Evolutionary conservation across 2,329 filamentous ascomycete species (phyloP).

Genomic region (Coniochaeta hoffmannii): DNA sequence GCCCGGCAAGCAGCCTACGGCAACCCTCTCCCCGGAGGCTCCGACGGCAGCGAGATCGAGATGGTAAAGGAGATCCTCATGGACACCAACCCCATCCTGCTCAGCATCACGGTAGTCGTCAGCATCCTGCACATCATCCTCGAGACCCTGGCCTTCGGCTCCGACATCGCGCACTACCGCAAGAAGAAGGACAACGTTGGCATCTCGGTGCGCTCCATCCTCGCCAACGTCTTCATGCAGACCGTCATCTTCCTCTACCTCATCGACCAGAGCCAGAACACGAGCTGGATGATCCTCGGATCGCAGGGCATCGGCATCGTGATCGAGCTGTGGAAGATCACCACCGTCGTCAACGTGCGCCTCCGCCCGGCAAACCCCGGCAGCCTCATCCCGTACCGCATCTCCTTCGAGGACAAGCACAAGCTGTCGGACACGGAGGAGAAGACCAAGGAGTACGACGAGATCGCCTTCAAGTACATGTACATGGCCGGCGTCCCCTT

Average conservation of each 20-base stretch:
- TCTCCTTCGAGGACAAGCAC: conserved; percentile 94
- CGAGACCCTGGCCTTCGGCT: conserved; percentile 93
- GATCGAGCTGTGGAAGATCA: conserved; percentile 84
- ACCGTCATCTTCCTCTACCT: conserved; percentile 91
- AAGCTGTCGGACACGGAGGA: conserved; percentile 90
- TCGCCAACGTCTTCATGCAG: conserved; percentile 98
- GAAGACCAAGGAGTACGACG: conserved; percentile 97
- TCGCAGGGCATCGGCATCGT: conserved; percentile 77
- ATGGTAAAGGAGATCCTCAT: conserved; percentile 94
- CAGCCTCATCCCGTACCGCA: conserved; percentile 67
- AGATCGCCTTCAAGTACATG: conserved; percentile 96
- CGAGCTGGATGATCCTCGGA: conserved; percentile 97
- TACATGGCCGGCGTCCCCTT: conserved; percentile 88
- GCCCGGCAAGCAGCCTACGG: conserved; percentile 72
- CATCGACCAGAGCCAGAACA: conserved; percentile 94
- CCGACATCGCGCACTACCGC: conserved; percentile 94
- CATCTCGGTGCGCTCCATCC: conserved; percentile 89
- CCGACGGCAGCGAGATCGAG: conserved; percentile 90
- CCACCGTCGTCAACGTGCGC: conserved; percentile 86
- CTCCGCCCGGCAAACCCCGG: conserved; percentile 61
- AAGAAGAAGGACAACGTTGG: conserved; percentile 99
- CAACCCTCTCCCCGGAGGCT: conserved; percentile 62
- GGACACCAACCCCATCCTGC: conserved; percentile 87
- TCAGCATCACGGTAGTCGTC: conserved; percentile 76
- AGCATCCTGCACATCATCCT: conserved; percentile 90